A percentile compares a stretch with the other conserved stretches of the same genome.
Conservation (phyloP, 2,329 filamentous ascomycete species). For the Ramularia endophylla region DNA sequence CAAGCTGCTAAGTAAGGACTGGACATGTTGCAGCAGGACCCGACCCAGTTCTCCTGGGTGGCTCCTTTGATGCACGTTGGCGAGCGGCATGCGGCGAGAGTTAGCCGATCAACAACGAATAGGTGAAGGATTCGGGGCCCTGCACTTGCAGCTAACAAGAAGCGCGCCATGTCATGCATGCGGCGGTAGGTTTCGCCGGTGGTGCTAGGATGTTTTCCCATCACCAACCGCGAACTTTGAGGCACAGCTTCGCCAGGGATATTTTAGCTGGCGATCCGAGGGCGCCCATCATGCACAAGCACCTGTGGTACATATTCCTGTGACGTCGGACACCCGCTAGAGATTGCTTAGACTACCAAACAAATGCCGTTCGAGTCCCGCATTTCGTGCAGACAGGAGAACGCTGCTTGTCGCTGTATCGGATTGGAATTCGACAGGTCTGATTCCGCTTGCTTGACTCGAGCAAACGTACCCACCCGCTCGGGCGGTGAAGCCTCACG, state of each 20-base stretch:
- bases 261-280: constrained; percentile 16
- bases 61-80: constrained; percentile 1
- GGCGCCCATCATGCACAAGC: constrained; percentile 21
- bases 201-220: not conserved
- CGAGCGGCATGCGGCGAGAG: constrained; percentile 1
- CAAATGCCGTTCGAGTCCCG: constrained; percentile 8
- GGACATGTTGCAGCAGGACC: constrained; percentile 8
- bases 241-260: not conserved
- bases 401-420: not conserved
- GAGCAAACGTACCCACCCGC: constrained; percentile 5
- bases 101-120: constrained; percentile 1
- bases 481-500: constrained; percentile 9
- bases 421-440: no score
- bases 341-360: constrained; percentile 16
- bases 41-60: not conserved
- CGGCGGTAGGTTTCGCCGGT: not conserved
- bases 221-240: no score
- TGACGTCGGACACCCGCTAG: constrained; percentile 23
- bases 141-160: no score
- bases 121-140: not conserved
- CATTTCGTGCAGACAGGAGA: constrained; percentile 6
- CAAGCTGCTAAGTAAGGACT: constrained; percentile 22
- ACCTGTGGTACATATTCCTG: constrained; percentile 15
- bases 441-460: constrained; percentile 8
- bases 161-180: not conserved